Conservation (phyloP, 768 basidiomycete genomes). For the Postia placenta region DNA sequence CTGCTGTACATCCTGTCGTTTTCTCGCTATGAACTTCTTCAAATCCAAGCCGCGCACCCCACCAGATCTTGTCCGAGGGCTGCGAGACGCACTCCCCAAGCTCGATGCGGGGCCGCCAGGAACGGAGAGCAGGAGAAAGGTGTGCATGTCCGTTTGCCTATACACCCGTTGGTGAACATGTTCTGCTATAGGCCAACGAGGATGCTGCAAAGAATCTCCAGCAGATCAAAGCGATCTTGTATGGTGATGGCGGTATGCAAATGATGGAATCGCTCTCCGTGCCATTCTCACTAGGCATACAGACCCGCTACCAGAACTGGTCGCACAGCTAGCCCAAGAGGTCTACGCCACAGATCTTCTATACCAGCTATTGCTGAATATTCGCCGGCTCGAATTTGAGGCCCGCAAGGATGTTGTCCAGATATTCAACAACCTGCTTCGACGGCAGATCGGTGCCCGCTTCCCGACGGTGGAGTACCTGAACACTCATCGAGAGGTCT, state of each 20-base stretch:
- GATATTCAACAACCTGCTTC: constrained; percentile 83
- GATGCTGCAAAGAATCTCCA: constrained; percentile 87
- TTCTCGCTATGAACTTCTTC: constrained; percentile 84
- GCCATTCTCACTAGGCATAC: constrained; percentile 5
- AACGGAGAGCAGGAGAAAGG: constrained; percentile 76
- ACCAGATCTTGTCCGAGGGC: constrained; percentile 76
- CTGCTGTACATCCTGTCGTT: background rate
- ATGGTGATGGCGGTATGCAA: constrained; percentile 77
- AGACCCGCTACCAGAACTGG: constrained; percentile 84
- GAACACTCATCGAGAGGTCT: constrained; percentile 62
- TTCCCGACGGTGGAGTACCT: constrained; percentile 98
- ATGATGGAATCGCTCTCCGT: background rate
- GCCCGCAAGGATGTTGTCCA: constrained; percentile 81
- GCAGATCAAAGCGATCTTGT: constrained; percentile 83
- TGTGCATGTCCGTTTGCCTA: constrained; percentile 26
- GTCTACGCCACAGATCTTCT: constrained; percentile 90
- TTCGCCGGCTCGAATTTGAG: constrained; percentile 91
- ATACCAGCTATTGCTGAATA: constrained; percentile 70
- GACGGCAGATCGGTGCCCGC: constrained; percentile 88
- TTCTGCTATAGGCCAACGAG: constrained; percentile 79
- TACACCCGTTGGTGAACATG: too few relatives aligned
- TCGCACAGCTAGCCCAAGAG: constrained; percentile 94
- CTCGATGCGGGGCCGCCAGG: constrained; percentile 72
- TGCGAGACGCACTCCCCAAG: constrained; percentile 73
- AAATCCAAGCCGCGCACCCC: constrained; percentile 86